A percentile compares a stretch with the other conserved stretches of the same genome.
Evolutionary conservation across 768 basidiomycete species (phyloP).

Genomic region (Pilatotrama ljubarskyi): DNA sequence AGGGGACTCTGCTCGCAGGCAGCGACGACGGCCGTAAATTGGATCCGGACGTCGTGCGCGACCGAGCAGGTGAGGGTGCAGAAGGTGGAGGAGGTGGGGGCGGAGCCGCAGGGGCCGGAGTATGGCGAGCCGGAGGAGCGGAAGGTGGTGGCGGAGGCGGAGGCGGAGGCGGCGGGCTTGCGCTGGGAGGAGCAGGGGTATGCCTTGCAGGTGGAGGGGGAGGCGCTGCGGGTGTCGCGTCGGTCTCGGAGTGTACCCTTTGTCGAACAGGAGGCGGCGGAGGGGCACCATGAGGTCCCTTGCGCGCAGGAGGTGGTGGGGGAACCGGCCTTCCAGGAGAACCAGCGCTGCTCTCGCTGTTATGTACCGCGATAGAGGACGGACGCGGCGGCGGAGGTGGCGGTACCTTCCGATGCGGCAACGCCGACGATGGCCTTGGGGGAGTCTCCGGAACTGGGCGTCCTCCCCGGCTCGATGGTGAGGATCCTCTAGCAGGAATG

Average conservation of each 20-base stretch:
- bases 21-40: conserved; percentile 15
- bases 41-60: conserved; percentile 9
- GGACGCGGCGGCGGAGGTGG: conserved; percentile 27
- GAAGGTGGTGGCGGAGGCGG: conserved; percentile 23
- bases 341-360: conserved; percentile 24
- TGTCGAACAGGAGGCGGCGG: conserved; percentile 35
- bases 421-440: conserved; percentile 24
- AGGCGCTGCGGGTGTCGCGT: conserved; percentile 35
- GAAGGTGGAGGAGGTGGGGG: conserved; percentile 24
- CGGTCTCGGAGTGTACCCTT: conserved; percentile 44
- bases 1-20: conserved; percentile 23
- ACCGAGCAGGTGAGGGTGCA: conserved; percentile 23
- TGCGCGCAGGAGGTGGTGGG: conserved; percentile 44
- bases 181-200: conserved; percentile 32
- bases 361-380: conserved; percentile 20
- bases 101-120: conserved; percentile 10
- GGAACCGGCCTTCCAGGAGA: conserved; percentile 35
- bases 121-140: conserved; percentile 12
- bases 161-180: conserved; percentile 20
- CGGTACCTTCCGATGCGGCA: conserved; percentile 28
- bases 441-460: conserved; percentile 29
- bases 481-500: conserved; percentile 23
- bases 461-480: conserved; percentile 13
- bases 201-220: conserved; percentile 9
- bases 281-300: conserved; percentile 23